These are phyloP conservation scores for Coemansia sp. DNA, from an alignment of 192 early-diverging fungal species.

Conservation along the genomic window DNA sequence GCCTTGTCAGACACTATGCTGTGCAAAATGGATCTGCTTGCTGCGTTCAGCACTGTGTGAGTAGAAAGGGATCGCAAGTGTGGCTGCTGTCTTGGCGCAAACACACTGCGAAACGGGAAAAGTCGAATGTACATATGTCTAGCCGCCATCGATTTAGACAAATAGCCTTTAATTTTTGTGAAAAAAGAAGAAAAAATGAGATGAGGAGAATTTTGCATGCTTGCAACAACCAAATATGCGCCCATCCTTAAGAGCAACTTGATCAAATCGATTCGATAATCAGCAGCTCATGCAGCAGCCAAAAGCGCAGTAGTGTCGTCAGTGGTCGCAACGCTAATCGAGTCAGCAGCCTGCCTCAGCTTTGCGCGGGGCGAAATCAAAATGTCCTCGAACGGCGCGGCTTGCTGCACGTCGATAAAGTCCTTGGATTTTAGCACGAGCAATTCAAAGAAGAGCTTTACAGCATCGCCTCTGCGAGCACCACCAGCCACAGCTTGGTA, in stretches of 20 bases:
- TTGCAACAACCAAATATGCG: not conserved
- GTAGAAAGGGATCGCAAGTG: not conserved
- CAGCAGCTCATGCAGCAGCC: not conserved
- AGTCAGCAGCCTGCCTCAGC: constrained; percentile 33
- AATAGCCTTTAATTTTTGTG: not conserved
- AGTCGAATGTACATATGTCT: not conserved
- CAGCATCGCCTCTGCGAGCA: constrained; percentile 68
- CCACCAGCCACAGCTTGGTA: constrained; percentile 42
- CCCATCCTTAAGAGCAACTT: not conserved
- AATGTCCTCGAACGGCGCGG: constrained; percentile 82
- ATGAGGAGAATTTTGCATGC: not conserved
- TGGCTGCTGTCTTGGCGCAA: not conserved
- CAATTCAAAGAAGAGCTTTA: constrained; percentile 89
- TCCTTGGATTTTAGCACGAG: constrained; percentile 87
- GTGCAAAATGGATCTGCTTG: constrained; percentile 16
- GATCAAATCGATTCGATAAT: not conserved
- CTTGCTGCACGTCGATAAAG: constrained; percentile 80
- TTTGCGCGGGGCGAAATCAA: constrained; percentile 58
- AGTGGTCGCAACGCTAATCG: constrained; percentile 17
- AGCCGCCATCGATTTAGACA: not conserved
- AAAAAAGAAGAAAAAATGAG: not conserved
- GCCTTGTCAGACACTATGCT: constrained; percentile 6
- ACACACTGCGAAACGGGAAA: not conserved
- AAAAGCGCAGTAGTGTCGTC: not conserved
- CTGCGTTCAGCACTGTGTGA: not conserved